phyloP scores from a whole-genome alignment of 2,329 filamentous ascomycete genomes.

The Ophiosphaerella herpotricha region DNA sequence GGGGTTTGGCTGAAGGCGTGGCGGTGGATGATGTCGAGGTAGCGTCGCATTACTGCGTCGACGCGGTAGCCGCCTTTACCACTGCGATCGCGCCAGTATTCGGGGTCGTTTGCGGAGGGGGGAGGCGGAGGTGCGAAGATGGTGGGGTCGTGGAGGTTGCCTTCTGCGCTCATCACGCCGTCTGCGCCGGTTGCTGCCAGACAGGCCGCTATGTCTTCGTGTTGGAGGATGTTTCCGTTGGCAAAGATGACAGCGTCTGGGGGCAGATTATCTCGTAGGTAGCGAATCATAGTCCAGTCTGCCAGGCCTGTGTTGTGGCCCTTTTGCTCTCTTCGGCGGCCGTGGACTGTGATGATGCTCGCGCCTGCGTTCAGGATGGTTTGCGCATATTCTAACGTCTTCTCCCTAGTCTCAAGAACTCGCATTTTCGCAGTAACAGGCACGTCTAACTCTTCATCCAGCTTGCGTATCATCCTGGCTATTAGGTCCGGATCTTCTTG shows the following conservation, averaged over 20 bases:
- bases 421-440: slow-evolving; percentile 96
- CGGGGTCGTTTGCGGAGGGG: slow-evolving; percentile 66
- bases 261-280: slow-evolving; percentile 80
- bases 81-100: slow-evolving; percentile 83
- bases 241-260: slow-evolving; percentile 91
- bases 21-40: slow-evolving; percentile 86
- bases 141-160: slow-evolving; percentile 87
- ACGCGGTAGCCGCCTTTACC: slow-evolving; percentile 85
- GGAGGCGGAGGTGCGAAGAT: slow-evolving; percentile 76
- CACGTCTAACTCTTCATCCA: slow-evolving; percentile 77
- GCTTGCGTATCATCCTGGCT: slow-evolving; percentile 77
- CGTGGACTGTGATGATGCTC: slow-evolving; percentile 92
- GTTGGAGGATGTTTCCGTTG: slow-evolving; percentile 89
- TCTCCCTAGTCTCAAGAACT: slow-evolving; percentile 82
- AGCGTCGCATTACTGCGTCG: slow-evolving; percentile 84
- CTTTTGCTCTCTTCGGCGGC: slow-evolving; percentile 86
- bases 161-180: slow-evolving; percentile 94
- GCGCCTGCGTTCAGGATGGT: slow-evolving; percentile 87
- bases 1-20: slow-evolving; percentile 70
- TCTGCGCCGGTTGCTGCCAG: slow-evolving; percentile 85
- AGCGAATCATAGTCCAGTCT: slow-evolving; percentile 86
- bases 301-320: slow-evolving; percentile 92
- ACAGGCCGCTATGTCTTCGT: slow-evolving; percentile 76
- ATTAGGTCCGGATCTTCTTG: slow-evolving; percentile 91
- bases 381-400: slow-evolving; percentile 84